Percentiles rank a stretch among this genome's conserved stretches.
These are phyloP conservation scores for Lodderomyces parapsilosis DNA, from an alignment of 1,139 yeast species.

Conservation along the genomic window DNA sequence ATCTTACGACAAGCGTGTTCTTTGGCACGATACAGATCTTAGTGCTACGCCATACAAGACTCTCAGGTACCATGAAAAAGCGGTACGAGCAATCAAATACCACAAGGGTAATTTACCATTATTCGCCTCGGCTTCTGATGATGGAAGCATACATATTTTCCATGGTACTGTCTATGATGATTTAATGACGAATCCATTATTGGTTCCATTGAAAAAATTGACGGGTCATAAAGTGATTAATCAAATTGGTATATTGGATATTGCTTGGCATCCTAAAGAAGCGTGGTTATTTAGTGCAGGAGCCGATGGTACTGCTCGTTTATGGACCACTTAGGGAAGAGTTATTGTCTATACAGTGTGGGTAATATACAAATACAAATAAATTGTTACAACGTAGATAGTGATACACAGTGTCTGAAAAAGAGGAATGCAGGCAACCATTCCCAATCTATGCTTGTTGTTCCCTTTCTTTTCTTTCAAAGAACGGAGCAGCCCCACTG, in stretches of 20 bases:
- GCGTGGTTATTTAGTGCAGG: constrained; percentile 99
- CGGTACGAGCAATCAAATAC: constrained; percentile 84
- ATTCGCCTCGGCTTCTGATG: constrained; percentile 96
- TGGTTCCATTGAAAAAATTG: constrained; percentile 93
- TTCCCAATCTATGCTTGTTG: background rate
- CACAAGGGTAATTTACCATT: constrained; percentile 85
- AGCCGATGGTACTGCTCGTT: constrained; percentile 93
- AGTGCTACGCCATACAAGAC: constrained; percentile 92
- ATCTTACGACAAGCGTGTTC: constrained; percentile 89
- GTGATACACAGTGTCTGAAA: background rate
- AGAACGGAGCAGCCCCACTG: constrained; percentile 5
- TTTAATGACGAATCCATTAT: constrained; percentile 88
- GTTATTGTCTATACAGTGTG: background rate
- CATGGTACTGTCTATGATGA: constrained; percentile 97
- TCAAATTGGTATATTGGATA: constrained; percentile 85
- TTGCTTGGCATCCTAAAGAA: constrained; percentile 96
- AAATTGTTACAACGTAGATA: constrained; percentile 1
- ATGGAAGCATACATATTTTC: constrained; percentile 90
- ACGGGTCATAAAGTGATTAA: constrained; percentile 84
- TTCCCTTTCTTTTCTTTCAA: constrained; percentile 8
- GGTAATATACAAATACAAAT: background rate
- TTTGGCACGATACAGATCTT: constrained; percentile 96
- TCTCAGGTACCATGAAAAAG: constrained; percentile 89
- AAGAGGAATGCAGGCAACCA: too few species aligned
- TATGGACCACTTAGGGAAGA: constrained; percentile 75